phyloP scores from a whole-genome alignment of 495 filamentous ascomycete genomes.

The Parathielavia hyrcaniae region DNA sequence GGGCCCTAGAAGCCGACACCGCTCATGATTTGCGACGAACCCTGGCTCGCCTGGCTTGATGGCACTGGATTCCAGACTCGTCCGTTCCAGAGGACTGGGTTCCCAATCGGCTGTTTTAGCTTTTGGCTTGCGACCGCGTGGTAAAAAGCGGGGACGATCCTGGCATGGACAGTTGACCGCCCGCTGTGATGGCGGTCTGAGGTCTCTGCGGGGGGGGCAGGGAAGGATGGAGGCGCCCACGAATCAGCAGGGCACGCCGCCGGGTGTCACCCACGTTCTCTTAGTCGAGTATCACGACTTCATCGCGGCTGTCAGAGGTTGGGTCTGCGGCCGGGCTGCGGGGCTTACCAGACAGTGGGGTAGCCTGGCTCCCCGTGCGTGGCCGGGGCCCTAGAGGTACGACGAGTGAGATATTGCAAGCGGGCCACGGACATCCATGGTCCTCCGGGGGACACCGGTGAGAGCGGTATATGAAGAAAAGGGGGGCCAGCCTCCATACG shows the following conservation, averaged over 20 bases:
- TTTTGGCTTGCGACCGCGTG: not conserved
- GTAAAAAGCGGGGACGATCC: not conserved
- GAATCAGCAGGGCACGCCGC: not conserved
- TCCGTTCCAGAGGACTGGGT: slow-evolving; percentile 3
- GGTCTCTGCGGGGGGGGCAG: not conserved
- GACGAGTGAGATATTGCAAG: not conserved
- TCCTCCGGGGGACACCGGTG: slow-evolving; percentile 4
- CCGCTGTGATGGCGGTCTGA: not conserved
- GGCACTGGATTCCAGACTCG: not conserved
- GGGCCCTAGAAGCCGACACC: not conserved
- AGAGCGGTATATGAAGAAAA: slow-evolving; percentile 13
- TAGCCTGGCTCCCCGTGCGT: not conserved
- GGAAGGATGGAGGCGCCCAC: not conserved
- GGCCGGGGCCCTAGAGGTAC: too few species aligned
- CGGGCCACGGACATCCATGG: slow-evolving; percentile 7
- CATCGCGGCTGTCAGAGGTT: not conserved
- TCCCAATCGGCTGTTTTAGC: slow-evolving; percentile 12
- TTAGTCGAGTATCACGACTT: slow-evolving; percentile 9
- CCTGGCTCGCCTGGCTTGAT: not conserved
- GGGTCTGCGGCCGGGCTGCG: slow-evolving; percentile 11
- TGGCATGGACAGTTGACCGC: slow-evolving; percentile 1
- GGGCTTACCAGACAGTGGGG: slow-evolving; percentile 10
- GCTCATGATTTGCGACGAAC: not conserved
- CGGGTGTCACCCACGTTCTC: slow-evolving; percentile 3
- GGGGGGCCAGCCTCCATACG: not conserved